These are phyloP conservation scores for Corrigiola litoralis DNA, from an alignment of 179 eudicot species.

Conservation along the genomic window DNA sequence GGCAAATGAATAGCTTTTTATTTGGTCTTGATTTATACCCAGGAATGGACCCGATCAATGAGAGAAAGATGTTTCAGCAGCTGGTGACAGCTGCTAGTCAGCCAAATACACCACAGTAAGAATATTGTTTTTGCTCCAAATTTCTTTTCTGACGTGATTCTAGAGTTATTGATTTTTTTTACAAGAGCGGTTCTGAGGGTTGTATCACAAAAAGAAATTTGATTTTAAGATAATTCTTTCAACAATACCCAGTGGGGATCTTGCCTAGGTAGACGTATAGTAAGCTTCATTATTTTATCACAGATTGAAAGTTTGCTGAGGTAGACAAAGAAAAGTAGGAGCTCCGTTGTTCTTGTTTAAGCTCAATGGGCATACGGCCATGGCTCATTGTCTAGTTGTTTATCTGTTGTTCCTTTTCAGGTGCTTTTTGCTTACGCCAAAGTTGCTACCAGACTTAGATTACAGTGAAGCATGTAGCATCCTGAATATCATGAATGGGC, in stretches of 20 bases:
- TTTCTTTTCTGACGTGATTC: conserved; percentile 8
- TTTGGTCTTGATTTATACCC: conserved; percentile 12
- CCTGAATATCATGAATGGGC: conserved; percentile 82
- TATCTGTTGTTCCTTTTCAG: conserved; percentile 29
- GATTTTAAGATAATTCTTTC: too few species aligned
- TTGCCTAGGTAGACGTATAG: too few species aligned
- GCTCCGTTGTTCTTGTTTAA: too few species aligned
- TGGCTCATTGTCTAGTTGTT: not conserved
- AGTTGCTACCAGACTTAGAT: conserved; percentile 75
- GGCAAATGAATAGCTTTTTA: too few species aligned
- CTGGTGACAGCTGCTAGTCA: conserved; percentile 95
- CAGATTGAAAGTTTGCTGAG: too few species aligned
- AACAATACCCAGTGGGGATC: too few species aligned
- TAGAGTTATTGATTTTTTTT: too few species aligned
- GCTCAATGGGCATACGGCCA: too few species aligned
- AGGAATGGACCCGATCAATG: conserved; percentile 99
- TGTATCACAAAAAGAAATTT: not conserved
- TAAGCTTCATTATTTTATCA: too few species aligned
- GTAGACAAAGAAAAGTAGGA: too few species aligned
- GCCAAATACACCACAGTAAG: conserved; percentile 97
- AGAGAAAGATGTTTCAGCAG: conserved; percentile 98
- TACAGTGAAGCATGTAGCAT: conserved; percentile 87
- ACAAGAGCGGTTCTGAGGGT: too few species aligned
- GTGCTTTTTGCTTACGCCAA: conserved; percentile 95
- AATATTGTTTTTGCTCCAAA: not conserved